Evolutionary conservation across 768 basidiomycete species (phyloP).

Genomic region (Mycena olivaceomarginata): DNA sequence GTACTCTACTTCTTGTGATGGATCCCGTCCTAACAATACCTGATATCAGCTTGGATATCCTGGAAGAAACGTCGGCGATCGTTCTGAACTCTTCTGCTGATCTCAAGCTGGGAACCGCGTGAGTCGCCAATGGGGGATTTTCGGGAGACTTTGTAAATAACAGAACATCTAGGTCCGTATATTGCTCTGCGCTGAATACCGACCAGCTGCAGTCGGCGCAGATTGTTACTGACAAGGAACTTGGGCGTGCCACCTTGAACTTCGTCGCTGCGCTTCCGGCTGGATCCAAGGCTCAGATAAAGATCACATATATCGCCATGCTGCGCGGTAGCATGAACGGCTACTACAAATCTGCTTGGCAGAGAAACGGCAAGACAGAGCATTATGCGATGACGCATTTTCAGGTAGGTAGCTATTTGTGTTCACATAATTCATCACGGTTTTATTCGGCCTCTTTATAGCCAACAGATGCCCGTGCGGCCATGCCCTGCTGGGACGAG

Average conservation of each 20-base stretch:
- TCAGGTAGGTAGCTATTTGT: slow-evolving; percentile 76
- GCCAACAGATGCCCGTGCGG: slow-evolving; percentile 90
- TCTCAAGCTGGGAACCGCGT: slow-evolving; percentile 73
- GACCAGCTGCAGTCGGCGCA: slow-evolving; percentile 67
- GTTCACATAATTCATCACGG: not conserved
- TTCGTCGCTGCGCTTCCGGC: slow-evolving; percentile 76
- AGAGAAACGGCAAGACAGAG: slow-evolving; percentile 78
- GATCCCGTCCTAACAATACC: not conserved
- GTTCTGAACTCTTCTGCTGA: slow-evolving; percentile 77
- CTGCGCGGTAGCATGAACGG: slow-evolving; percentile 87
- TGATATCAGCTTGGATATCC: slow-evolving; percentile 74
- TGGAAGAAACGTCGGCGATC: slow-evolving; percentile 74
- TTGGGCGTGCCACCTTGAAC: slow-evolving; percentile 79
- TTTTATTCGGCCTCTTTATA: slow-evolving; percentile 52
- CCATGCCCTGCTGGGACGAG: slow-evolving; percentile 78
- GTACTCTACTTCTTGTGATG: not conserved
- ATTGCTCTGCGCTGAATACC: slow-evolving; percentile 69
- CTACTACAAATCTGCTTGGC: slow-evolving; percentile 85
- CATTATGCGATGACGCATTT: slow-evolving; percentile 93
- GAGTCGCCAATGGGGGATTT: not conserved
- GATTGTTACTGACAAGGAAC: slow-evolving; percentile 70
- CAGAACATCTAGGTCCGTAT: slow-evolving; percentile 52
- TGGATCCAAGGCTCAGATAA: slow-evolving; percentile 82
- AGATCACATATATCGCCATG: slow-evolving; percentile 78
- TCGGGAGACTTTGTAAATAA: not conserved